A percentile compares a stretch with the other conserved stretches of the same genome.
Evolutionary conservation across 306 rosid genomes (phyloP).

Genomic region (Pyrus pyrifolia): DNA sequence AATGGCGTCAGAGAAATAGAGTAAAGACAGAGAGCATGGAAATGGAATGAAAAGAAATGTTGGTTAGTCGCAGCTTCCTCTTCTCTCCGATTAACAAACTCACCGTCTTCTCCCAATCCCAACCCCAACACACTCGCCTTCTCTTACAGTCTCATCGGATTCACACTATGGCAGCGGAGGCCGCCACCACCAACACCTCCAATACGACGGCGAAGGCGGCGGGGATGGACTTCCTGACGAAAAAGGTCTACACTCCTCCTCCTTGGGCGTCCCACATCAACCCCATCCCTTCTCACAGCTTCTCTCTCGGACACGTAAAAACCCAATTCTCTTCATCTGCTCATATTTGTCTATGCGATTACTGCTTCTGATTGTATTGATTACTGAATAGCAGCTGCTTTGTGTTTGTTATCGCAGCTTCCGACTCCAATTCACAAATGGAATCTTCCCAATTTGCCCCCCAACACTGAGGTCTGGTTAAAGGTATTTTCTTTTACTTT

Average conservation of each 20-base stretch:
- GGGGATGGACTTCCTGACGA: slow-evolving; percentile 37
- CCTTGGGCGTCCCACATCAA: slow-evolving; percentile 78
- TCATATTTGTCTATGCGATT: too few species aligned
- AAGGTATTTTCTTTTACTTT: slow-evolving; percentile 37
- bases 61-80: not conserved
- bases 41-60: slow-evolving; percentile 16
- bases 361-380: not conserved
- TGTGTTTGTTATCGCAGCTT: slow-evolving; percentile 24
- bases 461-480: slow-evolving; percentile 68
- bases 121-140: not conserved
- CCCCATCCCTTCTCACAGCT: slow-evolving; percentile 61
- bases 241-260: slow-evolving; percentile 61
- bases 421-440: slow-evolving; percentile 97
- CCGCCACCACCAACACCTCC: not conserved
- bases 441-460: slow-evolving; percentile 85
- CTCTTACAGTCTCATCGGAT: not conserved
- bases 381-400: not conserved
- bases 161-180: slow-evolving; percentile 25
- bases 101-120: not conserved
- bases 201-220: not conserved
- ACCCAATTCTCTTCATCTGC: not conserved
- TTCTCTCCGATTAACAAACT: slow-evolving; percentile 1
- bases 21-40: not conserved
- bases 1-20: not conserved
- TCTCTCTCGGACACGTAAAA: slow-evolving; percentile 70